Conservation (phyloP, 2,329 filamentous ascomycete genomes). For the Neoarthrinium moseri region DNA sequence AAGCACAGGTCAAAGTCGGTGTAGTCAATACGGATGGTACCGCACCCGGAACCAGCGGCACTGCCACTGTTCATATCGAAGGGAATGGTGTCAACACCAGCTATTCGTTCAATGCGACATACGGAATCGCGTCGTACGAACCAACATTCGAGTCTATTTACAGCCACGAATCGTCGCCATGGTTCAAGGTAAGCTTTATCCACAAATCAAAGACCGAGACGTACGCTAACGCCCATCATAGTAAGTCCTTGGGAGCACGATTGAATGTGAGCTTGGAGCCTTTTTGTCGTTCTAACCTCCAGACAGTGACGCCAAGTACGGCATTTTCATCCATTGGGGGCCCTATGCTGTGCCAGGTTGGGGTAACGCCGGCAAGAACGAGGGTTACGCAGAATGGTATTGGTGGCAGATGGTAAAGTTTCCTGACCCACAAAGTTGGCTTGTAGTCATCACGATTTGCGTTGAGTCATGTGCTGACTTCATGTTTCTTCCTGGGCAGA, state of each 20-base stretch:
- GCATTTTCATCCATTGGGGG: constrained; percentile 63
- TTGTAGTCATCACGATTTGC: neutral
- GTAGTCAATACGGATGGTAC: constrained; percentile 22
- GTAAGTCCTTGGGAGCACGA: too few relatives aligned
- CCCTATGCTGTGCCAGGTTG: constrained; percentile 53
- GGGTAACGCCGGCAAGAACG: constrained; percentile 39
- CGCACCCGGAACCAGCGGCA: constrained; percentile 17
- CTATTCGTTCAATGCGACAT: constrained; percentile 32
- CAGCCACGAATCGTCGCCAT: constrained; percentile 15
- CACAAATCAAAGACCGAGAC: constrained; percentile 38
- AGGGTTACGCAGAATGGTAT: constrained; percentile 41
- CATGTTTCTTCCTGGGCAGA: too few relatives aligned
- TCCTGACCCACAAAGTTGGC: too few relatives aligned
- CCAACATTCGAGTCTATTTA: constrained; percentile 36
- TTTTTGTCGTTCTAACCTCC: too few relatives aligned
- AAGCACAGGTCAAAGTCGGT: constrained; percentile 36
- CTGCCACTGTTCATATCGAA: constrained; percentile 8
- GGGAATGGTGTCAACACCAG: constrained; percentile 16
- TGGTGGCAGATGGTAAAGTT: constrained; percentile 11
- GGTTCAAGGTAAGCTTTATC: constrained; percentile 28
- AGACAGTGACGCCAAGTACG: constrained; percentile 53
- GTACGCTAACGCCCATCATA: too few relatives aligned
- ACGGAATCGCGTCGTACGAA: constrained; percentile 30
- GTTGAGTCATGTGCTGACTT: constrained; percentile 34
- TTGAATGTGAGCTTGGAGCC: constrained; percentile 56